Evolutionary conservation across 106 monocot genomes (phyloP), one percentile per base, ranked within the genome.

Genomic region (Amphibolis antarctica): DNA sequence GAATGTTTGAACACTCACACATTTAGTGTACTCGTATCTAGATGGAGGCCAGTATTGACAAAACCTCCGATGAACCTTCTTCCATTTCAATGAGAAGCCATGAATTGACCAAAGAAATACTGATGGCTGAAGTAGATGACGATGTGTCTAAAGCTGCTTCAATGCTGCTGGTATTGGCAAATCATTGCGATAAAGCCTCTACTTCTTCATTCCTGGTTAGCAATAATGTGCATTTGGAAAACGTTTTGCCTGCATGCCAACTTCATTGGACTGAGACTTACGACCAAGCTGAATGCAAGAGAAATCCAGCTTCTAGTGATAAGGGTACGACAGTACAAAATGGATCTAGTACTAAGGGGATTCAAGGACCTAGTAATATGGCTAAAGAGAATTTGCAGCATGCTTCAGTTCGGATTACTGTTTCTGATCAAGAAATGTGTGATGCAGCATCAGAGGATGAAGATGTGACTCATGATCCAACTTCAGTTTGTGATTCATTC

Each of bases 31-130:
- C 56, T 24, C 9, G 19, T 54, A 52, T 55, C 36, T 66, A 84
- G 88, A 51, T 81, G 42, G 76, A 73, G 63, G 73, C 65, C n/a
- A 28, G 46, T 19, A 71, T 74, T 75, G 54, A 71, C 12, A 66
- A 73, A 51, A 69, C 57, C 15, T 26, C 31, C 42, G 19, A 21
- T 47, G 43, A 56, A 44, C 30, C 19, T 59, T 11, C 28, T 7
- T 49, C 64, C 13, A 53, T 67, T 9, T 65, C 45, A n/a, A 64
- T 54, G 67, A 65, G 78, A 58, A 20, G 9, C 56, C 36, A 29
- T 53, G 52, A 10, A 5, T 26, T 63, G 25, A 45, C 12, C 22
- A 53, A 54, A 31, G 53, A 42, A 42, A 5, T 54, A 22, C 36
- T 36, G 20, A 12, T 43, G 14, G 14, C 44, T 65, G 12, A 42